These are phyloP conservation scores for Neurospora hispaniola DNA, from an alignment of 495 filamentous ascomycete genomes.

Conservation along the genomic window DNA sequence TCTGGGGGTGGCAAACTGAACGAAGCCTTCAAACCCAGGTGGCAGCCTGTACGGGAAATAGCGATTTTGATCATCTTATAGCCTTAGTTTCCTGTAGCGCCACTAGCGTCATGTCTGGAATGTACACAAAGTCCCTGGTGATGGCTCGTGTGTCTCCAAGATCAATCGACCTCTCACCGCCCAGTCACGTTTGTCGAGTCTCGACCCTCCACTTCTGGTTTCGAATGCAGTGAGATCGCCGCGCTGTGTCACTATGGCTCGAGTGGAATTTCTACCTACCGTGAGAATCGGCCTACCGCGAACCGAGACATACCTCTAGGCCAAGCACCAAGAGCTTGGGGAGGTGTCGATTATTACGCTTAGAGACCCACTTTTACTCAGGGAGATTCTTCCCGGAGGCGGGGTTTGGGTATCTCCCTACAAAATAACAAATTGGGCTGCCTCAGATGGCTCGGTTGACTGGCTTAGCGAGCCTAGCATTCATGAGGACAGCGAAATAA, in stretches of 20 bases:
- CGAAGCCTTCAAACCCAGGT: too few relatives aligned
- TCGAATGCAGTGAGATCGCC: not conserved
- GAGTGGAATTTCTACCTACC: not conserved
- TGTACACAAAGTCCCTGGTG: too few relatives aligned
- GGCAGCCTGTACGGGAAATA: too few relatives aligned
- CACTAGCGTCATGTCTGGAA: too few relatives aligned
- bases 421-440: not conserved
- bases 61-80: too few relatives aligned
- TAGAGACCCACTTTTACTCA: too few relatives aligned
- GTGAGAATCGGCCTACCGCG: not conserved
- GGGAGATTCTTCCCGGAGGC: not conserved
- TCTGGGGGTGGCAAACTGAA: too few relatives aligned
- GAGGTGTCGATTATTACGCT: too few relatives aligned
- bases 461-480: not conserved
- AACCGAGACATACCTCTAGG: not conserved
- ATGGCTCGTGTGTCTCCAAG: not conserved
- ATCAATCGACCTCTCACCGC: not conserved
- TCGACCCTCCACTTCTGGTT: not conserved
- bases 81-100: too few relatives aligned
- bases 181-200: not conserved
- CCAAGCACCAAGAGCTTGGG: not conserved
- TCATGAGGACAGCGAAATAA: not conserved
- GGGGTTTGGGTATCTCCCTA: not conserved
- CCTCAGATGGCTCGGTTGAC: not conserved
- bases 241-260: not conserved